Conservation (phyloP, 202 grass and related monocot species). For the Carex sylvatica region DNA sequence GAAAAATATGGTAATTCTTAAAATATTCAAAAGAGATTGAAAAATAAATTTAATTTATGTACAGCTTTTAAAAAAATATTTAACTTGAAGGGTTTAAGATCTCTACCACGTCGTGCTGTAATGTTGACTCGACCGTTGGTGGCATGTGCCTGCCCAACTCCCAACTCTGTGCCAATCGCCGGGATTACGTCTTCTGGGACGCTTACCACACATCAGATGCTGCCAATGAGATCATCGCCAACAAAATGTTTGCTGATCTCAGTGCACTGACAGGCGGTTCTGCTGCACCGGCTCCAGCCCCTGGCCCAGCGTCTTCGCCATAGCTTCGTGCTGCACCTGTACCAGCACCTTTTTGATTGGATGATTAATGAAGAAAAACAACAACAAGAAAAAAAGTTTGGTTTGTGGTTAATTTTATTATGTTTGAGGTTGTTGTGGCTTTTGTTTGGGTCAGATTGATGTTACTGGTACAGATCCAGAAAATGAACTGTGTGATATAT, state of each 20-base stretch:
- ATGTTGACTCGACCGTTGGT: slow-evolving; percentile 70
- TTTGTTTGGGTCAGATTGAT: slow-evolving; percentile 17
- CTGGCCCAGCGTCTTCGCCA: background rate
- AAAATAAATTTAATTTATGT: background rate
- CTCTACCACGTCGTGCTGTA: slow-evolving; percentile 92
- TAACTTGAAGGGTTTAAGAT: slow-evolving; percentile 60
- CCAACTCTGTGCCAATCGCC: slow-evolving; percentile 58
- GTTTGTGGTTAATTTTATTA: background rate
- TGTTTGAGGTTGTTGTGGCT: background rate
- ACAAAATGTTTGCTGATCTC: slow-evolving; percentile 55
- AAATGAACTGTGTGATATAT: background rate
- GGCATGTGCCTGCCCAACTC: slow-evolving; percentile 95
- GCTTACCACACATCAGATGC: slow-evolving; percentile 92
- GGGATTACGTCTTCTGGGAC: slow-evolving; percentile 84
- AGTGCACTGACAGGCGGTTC: slow-evolving; percentile 15
- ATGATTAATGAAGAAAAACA: background rate
- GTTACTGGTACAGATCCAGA: background rate
- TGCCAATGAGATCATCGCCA: slow-evolving; percentile 78
- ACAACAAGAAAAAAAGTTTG: background rate
- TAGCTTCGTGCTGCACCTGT: background rate
- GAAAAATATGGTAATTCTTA: slow-evolving; percentile 49
- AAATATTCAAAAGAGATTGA: background rate
- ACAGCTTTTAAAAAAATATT: background rate
- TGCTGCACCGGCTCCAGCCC: slow-evolving; percentile 24
- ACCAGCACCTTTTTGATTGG: slow-evolving; percentile 18